phyloP scores from a whole-genome alignment of 371 early-diverging fungal species.

The Choanephora cucurbitarum region DNA sequence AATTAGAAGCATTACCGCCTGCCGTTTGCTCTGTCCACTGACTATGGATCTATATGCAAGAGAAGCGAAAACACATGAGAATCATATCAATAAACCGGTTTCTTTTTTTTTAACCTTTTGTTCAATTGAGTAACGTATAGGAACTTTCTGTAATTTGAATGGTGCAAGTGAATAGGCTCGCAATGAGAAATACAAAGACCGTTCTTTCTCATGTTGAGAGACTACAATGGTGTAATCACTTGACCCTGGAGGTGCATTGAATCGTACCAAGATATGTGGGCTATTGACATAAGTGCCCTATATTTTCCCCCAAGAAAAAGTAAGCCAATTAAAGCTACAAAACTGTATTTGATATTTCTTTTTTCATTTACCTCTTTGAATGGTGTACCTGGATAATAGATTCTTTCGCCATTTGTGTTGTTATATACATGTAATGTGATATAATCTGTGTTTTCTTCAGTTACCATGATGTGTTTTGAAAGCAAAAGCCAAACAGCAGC shows the following conservation, averaged over 20 bases:
- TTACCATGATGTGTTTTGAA: conserved; percentile 79
- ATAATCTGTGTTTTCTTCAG: conserved; percentile 83
- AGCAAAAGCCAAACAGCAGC: conserved; percentile 79
- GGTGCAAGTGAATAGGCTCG: conserved; percentile 71
- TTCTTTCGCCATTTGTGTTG: conserved; percentile 65
- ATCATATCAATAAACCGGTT: neutral
- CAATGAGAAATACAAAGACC: conserved; percentile 73
- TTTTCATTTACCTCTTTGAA: conserved; percentile 45
- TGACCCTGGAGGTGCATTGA: conserved; percentile 65
- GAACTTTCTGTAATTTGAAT: conserved; percentile 66
- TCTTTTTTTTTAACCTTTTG: no score
- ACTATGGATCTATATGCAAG: conserved; percentile 45
- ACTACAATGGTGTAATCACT: conserved; percentile 76
- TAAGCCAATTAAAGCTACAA: no score
- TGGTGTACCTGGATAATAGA: conserved; percentile 78
- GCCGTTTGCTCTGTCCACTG: conserved; percentile 81
- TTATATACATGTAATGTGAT: conserved; percentile 84
- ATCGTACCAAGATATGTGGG: conserved; percentile 78
- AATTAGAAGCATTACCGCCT: conserved; percentile 75
- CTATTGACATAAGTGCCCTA: conserved; percentile 84
- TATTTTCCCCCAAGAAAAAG: neutral
- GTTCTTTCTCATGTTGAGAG: conserved; percentile 75
- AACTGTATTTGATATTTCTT: no score
- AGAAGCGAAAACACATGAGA: no score
- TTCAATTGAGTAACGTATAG: conserved; percentile 61